Conservation (phyloP, 345 rosid species). For the Barbarea vulgaris region DNA sequence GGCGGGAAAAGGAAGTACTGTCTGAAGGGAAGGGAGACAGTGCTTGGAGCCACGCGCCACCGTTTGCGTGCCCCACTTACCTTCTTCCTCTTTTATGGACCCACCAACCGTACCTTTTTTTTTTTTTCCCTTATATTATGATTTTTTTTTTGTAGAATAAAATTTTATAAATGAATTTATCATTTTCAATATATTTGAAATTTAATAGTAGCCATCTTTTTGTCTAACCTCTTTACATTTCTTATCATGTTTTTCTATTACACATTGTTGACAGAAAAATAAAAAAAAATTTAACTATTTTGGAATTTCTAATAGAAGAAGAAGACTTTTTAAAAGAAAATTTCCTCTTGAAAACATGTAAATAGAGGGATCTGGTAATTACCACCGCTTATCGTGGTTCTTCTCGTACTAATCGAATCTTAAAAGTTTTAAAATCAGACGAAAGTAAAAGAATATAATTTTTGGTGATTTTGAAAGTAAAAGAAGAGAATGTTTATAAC, state of each 20-base stretch:
- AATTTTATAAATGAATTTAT: neutral
- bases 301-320: neutral
- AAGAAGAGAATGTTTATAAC: neutral
- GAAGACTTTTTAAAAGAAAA: neutral
- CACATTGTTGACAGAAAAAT: neutral
- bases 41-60: slow-evolving; percentile 36
- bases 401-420: neutral
- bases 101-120: neutral
- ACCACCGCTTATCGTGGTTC: neutral
- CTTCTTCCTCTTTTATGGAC: neutral
- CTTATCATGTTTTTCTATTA: neutral
- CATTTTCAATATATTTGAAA: neutral
- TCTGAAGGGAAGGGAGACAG: slow-evolving; percentile 7
- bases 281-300: neutral
- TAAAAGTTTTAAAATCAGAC: neutral
- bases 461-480: too few species aligned
- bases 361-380: neutral
- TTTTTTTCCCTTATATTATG: neutral
- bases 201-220: neutral
- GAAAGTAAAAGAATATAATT: neutral
- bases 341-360: neutral
- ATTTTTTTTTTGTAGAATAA: neutral
- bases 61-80: slow-evolving; percentile 23
- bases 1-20: slow-evolving; percentile 33
- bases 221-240: neutral